Evolutionary conservation across 2,329 filamentous ascomycete genomes (phyloP), one percentile per base, ranked within the genome.

Genomic region (Sporothrix brunneoviolacea): DNA sequence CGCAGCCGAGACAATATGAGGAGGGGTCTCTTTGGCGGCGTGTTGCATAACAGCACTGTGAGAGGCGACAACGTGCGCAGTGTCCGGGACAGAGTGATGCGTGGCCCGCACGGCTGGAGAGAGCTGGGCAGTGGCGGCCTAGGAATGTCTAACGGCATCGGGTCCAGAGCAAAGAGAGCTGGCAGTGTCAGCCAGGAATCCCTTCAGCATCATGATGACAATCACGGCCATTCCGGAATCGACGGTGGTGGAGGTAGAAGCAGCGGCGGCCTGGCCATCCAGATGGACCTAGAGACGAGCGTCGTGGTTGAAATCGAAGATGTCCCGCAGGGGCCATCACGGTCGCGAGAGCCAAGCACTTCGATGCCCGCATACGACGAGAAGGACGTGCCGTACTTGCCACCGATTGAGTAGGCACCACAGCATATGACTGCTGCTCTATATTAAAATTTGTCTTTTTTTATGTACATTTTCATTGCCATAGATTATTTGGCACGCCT

Each of bases 241-340:
- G 37, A 49, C 40, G 40, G 15, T 18, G 9, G 42, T 28, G 16
- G 18, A 18, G 38, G 45, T 18, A 12, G 35, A 47, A 21, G 28
- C 24, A n/a, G 28, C 7, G 50, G 55, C 12, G 53, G 53, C 10
- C 54, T 59, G 53, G 55, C 52, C n/a, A 62, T 64, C n/a, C 58
- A 62, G 53, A 58, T 62, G 60, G 62, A 62, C 41, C 54, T 55
- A 38, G 59, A 64, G 13, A 64, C 63, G 3, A 60, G 55, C 13
- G 59, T 65, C 8, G 60, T 60, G 22, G 59, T 65, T n/a, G 63
- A 64, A 48, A 52, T 54, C 21, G 55, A 59, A 33, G 21, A 47
- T 30, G 39, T 13, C 3, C 40, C 44, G 21, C 41, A 41, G 35
- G 16, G n/a, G 10, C 9, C n/a, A 16, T 28, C 28, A 16, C 30